These are phyloP conservation scores for Candida tammaniensis DNA, from an alignment of 805 yeast genomes.

Conservation along the genomic window DNA sequence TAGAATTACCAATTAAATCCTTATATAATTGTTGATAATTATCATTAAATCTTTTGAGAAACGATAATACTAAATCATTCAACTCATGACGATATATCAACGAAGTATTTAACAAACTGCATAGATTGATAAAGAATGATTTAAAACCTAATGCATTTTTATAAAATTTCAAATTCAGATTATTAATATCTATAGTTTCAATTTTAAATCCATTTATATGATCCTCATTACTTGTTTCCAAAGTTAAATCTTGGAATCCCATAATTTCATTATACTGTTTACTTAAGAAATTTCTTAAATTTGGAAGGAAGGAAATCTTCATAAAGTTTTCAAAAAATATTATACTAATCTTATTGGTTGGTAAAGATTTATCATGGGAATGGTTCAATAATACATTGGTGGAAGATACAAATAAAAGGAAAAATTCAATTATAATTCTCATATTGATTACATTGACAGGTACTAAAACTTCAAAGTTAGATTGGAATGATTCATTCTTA, in stretches of 20 bases:
- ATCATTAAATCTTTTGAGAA: slow-evolving; percentile 33
- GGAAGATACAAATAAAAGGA: slow-evolving; percentile 65
- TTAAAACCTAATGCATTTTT: slow-evolving; percentile 47
- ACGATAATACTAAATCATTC: slow-evolving; percentile 41
- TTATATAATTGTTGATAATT: slow-evolving; percentile 32
- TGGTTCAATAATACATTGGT: slow-evolving; percentile 21
- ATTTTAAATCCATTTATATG: neutral
- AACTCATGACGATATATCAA: slow-evolving; percentile 54
- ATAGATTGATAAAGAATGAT: slow-evolving; percentile 44
- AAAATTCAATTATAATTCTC: slow-evolving; percentile 72
- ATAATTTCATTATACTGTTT: slow-evolving; percentile 5
- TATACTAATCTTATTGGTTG: slow-evolving; percentile 19
- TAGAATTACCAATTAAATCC: slow-evolving; percentile 27
- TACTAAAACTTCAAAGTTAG: slow-evolving; percentile 62
- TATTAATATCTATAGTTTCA: slow-evolving; percentile 1
- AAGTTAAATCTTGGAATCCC: slow-evolving; percentile 2
- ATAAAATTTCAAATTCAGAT: slow-evolving; percentile 20
- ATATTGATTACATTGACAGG: slow-evolving; percentile 75
- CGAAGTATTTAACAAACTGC: slow-evolving; percentile 59
- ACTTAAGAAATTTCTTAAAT: slow-evolving; percentile 54
- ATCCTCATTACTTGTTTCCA: slow-evolving; percentile 7
- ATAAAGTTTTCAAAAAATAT: slow-evolving; percentile 62
- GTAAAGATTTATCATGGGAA: slow-evolving; percentile 3
- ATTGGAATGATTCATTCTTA: slow-evolving; percentile 53
- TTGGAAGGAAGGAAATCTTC: slow-evolving; percentile 61